Base-by-base conservation (phyloP, 371 early-diverging fungal genomes). In the Mucor lusitanicus region DNA sequence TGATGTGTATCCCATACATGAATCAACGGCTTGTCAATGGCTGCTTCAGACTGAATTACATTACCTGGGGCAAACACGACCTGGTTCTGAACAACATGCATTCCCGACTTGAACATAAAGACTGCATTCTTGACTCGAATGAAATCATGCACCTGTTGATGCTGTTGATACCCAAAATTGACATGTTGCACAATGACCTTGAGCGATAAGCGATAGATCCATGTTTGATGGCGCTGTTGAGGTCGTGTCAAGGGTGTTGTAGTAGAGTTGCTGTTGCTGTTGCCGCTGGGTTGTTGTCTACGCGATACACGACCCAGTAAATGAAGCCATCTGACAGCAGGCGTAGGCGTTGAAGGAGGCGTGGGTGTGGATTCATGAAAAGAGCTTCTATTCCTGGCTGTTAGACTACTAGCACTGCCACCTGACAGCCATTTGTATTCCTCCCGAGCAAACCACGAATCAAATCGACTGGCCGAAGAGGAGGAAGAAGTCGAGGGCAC, bases 351-450 rank as follows among this genome's bases (percentile, higher is more conserved):
- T 0, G 5, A 3, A 46, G 46, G 46, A 8, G 19, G 19, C 23
- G 1, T 50, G 53, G 53, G 12, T 4, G 48, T 21, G 23, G 48
- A 23, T 21, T 55, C 28, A 19, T 55, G 27, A 0, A 55, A 54
- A 4, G 37, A 55, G 54, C 40, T 40, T 15, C 40, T 25, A 2
- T 32, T 64, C 6, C 30, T 37, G 3, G 30, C 13, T 44, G 28
- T 15, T 33, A 56, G 11, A 32, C 5, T 32, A 32, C 17, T 56
- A 15, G 6, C 30, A 11, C 40, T 17, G 13, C 21, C 40, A 9
- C 56, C 56, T 9, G 56, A 44, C 4, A 72, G 15, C 72, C 72
- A 72, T 6, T 61, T 59, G n/a, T 67, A 67, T 35, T 72, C 72
- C 40, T 72, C 59, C 28, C 62, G 64, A 19, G 68, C 72, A 68